Evolutionary conservation across 345 rosid genomes (phyloP).

Genomic region (Camelina neglecta): DNA sequence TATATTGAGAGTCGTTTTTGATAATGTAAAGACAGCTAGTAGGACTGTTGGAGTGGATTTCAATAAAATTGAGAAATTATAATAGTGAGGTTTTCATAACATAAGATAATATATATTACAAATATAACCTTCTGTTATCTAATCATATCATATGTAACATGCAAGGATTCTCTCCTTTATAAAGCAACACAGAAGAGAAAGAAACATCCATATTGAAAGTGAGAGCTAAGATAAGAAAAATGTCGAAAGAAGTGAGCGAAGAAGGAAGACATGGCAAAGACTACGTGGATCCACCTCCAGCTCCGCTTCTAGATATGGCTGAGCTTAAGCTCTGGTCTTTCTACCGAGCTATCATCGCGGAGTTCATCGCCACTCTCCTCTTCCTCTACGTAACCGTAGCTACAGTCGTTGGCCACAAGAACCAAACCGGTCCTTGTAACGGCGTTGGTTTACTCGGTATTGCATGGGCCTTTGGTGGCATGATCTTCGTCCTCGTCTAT

Average conservation of each 20-base stretch:
- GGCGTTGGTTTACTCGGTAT: conserved; percentile 80
- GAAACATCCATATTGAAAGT: conserved; percentile 8
- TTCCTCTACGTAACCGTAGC: conserved; percentile 40
- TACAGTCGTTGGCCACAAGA: conserved; percentile 41
- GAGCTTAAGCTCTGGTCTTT: conserved; percentile 42
- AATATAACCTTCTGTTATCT: neutral
- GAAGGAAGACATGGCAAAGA: conserved; percentile 38
- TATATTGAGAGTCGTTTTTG: neutral
- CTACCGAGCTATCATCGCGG: conserved; percentile 42
- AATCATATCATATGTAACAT: neutral
- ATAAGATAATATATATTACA: too few relatives aligned
- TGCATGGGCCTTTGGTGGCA: conserved; percentile 90
- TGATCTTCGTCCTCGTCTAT: conserved; percentile 82
- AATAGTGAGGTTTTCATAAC: neutral
- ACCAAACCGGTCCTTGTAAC: conserved; percentile 48
- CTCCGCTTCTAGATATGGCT: conserved; percentile 32
- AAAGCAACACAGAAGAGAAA: neutral
- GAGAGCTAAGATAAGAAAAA: neutral
- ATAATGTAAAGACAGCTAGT: neutral
- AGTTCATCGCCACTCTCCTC: conserved; percentile 42
- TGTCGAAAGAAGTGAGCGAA: conserved; percentile 35
- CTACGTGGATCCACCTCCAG: conserved; percentile 44
- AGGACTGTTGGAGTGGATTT: neutral
- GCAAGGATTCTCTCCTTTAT: neutral
- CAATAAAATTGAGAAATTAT: neutral